Evolutionary conservation across 31 red algal species (phyloP).

Genomic region (Asparagopsis taxiformis): DNA sequence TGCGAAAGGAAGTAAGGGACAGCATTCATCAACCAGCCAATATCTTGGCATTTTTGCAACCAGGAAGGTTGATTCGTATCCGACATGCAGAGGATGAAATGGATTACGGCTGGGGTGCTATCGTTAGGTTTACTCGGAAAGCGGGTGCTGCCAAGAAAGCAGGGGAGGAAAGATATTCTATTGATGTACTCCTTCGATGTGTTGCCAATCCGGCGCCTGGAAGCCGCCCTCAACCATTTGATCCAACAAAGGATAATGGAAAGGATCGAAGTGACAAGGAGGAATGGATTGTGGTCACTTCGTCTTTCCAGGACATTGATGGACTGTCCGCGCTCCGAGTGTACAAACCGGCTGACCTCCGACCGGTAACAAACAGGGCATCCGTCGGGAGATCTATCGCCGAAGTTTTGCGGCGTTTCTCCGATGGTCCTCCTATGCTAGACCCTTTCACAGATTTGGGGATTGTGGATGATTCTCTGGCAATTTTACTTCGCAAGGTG

Average conservation of each 20-base stretch:
- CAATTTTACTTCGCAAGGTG: conserved; percentile 80
- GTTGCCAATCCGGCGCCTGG: conserved; percentile 23
- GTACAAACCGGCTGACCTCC: conserved; percentile 77
- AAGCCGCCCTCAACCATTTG: conserved; percentile 20
- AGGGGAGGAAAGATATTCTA: conserved; percentile 68
- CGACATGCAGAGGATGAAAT: conserved; percentile 20
- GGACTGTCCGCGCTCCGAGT: conserved; percentile 87
- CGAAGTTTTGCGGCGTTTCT: conserved; percentile 80
- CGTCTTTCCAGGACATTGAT: conserved; percentile 62
- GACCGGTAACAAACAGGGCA: conserved; percentile 48
- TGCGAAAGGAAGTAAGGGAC: conserved; percentile 62
- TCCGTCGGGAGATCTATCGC: conserved; percentile 75
- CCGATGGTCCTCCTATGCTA: conserved; percentile 85
- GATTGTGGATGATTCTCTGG: conserved; percentile 73
- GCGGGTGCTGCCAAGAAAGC: conserved; percentile 26
- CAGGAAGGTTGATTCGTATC: conserved; percentile 68
- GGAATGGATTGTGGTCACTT: conserved; percentile 76
- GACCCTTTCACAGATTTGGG: conserved; percentile 91
- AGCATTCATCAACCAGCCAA: conserved; percentile 57
- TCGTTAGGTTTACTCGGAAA: conserved; percentile 55
- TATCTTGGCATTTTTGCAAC: conserved; percentile 81
- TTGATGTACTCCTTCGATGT: conserved; percentile 71
- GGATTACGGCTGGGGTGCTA: conserved; percentile 94
- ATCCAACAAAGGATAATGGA: conserved; percentile 6
- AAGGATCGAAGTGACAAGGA: conserved; percentile 7